Conservation (phyloP, 345 rosid species). For the Eucalyptus marginata region DNA sequence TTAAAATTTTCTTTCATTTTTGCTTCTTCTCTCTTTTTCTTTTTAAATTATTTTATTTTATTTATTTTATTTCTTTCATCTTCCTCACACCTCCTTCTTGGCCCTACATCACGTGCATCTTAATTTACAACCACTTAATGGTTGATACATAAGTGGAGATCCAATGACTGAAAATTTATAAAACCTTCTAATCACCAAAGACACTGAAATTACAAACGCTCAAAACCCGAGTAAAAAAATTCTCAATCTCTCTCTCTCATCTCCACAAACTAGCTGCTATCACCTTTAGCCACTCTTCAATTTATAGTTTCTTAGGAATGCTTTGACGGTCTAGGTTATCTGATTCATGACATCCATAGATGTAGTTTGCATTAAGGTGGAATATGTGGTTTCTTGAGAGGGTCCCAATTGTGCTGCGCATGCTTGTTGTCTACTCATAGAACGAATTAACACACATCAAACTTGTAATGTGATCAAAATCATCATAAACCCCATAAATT, state of each 20-base stretch:
- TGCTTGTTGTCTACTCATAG: not conserved
- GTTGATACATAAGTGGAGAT: no score
- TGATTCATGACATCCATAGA: not conserved
- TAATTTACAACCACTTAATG: no score
- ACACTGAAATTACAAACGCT: no score
- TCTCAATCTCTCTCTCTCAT: not conserved
- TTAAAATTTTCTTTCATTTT: no score
- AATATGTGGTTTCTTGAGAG: not conserved
- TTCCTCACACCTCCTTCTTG: not conserved
- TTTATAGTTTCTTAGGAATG: not conserved
- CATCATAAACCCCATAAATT: not conserved
- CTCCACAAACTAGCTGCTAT: not conserved
- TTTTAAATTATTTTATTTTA: no score
- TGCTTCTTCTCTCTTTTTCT: no score
- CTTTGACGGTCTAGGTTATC: not conserved
- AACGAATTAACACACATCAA: not conserved
- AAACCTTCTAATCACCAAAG: no score
- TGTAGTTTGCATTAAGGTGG: not conserved
- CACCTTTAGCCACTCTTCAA: not conserved
- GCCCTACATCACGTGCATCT: no score
- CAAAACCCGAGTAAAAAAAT: no score
- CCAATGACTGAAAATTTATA: no score
- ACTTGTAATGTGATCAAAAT: not conserved
- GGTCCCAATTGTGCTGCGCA: not conserved
- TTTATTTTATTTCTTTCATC: no score